Evolutionary conservation across 768 basidiomycete genomes (phyloP).

Genomic region (Tricholoma bakamatsutake): DNA sequence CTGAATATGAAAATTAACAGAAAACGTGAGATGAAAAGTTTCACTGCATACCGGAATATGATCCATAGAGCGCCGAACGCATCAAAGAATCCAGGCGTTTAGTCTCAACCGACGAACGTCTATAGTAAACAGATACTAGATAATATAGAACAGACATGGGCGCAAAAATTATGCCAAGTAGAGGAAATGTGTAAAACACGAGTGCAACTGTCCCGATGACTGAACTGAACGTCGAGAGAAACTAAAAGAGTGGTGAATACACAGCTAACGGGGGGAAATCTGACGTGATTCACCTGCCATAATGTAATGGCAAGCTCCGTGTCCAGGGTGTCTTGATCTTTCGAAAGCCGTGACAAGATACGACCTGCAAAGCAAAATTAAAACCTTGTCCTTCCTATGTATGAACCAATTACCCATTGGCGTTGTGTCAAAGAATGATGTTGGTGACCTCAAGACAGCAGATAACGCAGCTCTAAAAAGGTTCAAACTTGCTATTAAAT

Average conservation of each 20-base stretch:
- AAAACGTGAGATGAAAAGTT: background rate
- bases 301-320: constrained; percentile 39
- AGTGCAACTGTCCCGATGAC: constrained; percentile 52
- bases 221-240: constrained; percentile 32
- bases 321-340: constrained; percentile 58
- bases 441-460: constrained; percentile 53
- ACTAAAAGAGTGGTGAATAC: constrained; percentile 18
- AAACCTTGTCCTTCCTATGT: background rate
- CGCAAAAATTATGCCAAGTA: constrained; percentile 57
- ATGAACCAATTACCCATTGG: constrained; percentile 44
- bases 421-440: constrained; percentile 70
- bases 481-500: constrained; percentile 35
- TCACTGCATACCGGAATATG: constrained; percentile 44
- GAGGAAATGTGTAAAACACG: constrained; percentile 65
- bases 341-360: constrained; percentile 51
- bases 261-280: background rate
- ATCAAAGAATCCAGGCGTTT: constrained; percentile 61
- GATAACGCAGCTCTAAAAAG: constrained; percentile 53
- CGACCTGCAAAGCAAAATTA: constrained; percentile 34
- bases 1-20: constrained; percentile 22
- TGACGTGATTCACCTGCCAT: constrained; percentile 31
- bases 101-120: constrained; percentile 55
- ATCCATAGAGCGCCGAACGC: constrained; percentile 51
- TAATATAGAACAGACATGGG: constrained; percentile 51
- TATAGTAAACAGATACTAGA: constrained; percentile 48